phyloP scores from a whole-genome alignment of 129 eudicot species.

The Scalesia atractyloides region DNA sequence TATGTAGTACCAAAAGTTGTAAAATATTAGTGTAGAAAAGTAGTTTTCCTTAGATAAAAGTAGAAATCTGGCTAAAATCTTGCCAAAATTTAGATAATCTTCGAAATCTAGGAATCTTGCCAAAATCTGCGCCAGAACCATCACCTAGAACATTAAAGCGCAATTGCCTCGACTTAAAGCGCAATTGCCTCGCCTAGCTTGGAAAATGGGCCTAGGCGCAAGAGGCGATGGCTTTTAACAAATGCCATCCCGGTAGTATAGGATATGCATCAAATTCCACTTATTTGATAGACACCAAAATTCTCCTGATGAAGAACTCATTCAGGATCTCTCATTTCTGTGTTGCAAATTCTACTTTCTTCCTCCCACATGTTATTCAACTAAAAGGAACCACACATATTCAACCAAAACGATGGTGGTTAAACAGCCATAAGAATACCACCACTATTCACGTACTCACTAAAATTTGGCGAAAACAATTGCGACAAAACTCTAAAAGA shows the following conservation, averaged over 20 bases:
- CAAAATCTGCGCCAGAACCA: too few species aligned
- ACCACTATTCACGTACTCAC: background rate
- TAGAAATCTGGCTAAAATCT: too few species aligned
- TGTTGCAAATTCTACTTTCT: background rate
- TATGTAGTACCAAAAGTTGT: too few species aligned
- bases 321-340: background rate
- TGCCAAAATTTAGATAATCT: too few species aligned
- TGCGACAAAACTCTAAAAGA: background rate
- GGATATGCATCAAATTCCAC: background rate
- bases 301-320: background rate
- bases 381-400: background rate
- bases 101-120: too few species aligned
- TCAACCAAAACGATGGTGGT: background rate
- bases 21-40: too few species aligned
- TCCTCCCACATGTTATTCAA: background rate
- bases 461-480: slow-evolving; percentile 2
- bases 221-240: too few species aligned
- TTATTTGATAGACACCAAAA: background rate
- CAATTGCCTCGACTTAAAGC: too few species aligned
- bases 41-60: too few species aligned
- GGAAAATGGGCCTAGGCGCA: too few species aligned
- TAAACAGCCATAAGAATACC: background rate
- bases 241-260: background rate
- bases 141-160: too few species aligned
- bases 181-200: too few species aligned